A percentile compares a stretch with the other conserved stretches of the same genome.
Conservation (phyloP, 306 rosid species). For the Parietaria judaica region DNA sequence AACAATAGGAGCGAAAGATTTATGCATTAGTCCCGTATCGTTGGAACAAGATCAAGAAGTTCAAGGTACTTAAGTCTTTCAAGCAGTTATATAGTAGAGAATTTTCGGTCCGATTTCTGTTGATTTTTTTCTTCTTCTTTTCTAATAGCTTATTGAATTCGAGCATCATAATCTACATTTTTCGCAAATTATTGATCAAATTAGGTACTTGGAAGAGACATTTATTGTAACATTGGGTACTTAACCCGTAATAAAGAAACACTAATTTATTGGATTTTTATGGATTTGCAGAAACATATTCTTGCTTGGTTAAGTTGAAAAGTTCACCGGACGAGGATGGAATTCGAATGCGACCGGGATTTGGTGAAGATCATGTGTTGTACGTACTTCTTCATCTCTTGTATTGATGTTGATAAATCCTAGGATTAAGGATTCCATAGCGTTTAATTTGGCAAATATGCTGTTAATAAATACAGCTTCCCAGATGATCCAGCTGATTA, state of each 20-base stretch:
- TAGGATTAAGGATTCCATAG: background rate
- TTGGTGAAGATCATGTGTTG: conserved; percentile 24
- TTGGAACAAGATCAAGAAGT: conserved; percentile 8
- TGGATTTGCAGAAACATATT: conserved; percentile 22
- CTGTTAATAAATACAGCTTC: conserved; percentile 14
- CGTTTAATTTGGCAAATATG: background rate
- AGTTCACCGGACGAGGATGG: conserved; percentile 29
- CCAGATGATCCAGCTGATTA: conserved; percentile 25
- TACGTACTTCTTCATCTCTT: conserved; percentile 11
- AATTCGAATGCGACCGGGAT: conserved; percentile 29
- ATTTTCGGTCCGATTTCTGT: background rate
- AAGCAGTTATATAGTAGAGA: background rate
- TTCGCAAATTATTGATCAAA: too few relatives aligned
- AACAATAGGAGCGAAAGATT: conserved; percentile 1
- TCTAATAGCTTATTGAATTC: too few relatives aligned
- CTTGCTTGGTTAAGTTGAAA: conserved; percentile 28
- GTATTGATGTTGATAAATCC: background rate
- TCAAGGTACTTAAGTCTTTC: conserved; percentile 22
- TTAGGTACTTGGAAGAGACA: too few relatives aligned
- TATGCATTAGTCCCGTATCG: conserved; percentile 5
- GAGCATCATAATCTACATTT: too few relatives aligned
- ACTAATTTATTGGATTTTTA: too few relatives aligned
- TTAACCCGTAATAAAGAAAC: too few relatives aligned
- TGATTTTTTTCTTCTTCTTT: too few relatives aligned
- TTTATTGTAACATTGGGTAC: too few relatives aligned